Percentiles rank a stretch among this genome's conserved stretches.
These are phyloP conservation scores for Volvox reticuliferus DNA, from an alignment of 139 green algal species.

Conservation along the genomic window DNA sequence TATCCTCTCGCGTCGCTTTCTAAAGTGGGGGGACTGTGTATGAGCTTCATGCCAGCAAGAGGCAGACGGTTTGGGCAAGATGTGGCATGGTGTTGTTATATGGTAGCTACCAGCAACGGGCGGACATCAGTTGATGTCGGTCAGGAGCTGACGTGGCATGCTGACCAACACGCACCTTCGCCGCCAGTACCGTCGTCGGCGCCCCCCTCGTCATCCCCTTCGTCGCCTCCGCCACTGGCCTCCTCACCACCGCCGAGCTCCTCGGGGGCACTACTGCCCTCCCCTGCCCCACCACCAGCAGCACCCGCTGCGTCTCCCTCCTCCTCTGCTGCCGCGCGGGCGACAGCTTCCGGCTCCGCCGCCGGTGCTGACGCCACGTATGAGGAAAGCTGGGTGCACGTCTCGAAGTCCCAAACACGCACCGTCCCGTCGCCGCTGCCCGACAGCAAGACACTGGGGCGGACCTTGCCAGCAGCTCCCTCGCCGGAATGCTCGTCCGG, in stretches of 20 bases:
- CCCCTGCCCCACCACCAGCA: neutral
- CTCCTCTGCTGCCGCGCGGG: constrained; percentile 28
- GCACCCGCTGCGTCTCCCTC: neutral
- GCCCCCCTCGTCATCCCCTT: neutral
- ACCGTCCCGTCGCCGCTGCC: constrained; percentile 82
- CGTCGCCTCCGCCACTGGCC: neutral
- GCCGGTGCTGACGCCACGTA: constrained; percentile 52
- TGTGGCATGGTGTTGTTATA: no score
- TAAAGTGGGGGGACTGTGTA: no score
- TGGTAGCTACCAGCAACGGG: no score
- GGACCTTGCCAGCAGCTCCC: neutral
- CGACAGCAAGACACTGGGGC: constrained; percentile 64
- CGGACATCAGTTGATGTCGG: no score
- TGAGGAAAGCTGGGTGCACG: constrained; percentile 55
- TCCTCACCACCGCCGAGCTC: neutral
- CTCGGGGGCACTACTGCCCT: neutral
- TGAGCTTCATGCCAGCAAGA: no score
- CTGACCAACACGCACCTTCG: neutral
- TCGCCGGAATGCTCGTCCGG: neutral
- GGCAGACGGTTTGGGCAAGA: no score
- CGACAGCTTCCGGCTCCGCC: neutral
- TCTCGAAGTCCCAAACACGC: constrained; percentile 72
- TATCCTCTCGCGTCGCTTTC: no score
- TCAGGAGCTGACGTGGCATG: no score
- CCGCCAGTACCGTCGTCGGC: neutral